Percentiles rank a stretch among this genome's conserved stretches.
These are phyloP conservation scores for Pontederia paniculata DNA, from an alignment of 176 grass and related monocot genomes.

Conservation along the genomic window DNA sequence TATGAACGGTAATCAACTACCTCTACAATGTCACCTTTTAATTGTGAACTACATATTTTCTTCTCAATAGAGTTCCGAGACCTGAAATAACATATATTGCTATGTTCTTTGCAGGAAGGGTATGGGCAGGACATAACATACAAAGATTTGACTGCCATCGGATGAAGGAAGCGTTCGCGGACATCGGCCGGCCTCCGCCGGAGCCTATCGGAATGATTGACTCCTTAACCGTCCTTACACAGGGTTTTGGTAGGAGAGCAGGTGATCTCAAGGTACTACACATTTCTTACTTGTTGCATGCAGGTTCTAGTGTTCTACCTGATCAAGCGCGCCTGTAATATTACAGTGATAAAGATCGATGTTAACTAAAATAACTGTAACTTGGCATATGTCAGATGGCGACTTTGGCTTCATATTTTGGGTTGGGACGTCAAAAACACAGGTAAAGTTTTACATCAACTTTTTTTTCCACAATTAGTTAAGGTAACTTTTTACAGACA, in stretches of 20 bases:
- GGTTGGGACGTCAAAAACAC: slow-evolving; percentile 59
- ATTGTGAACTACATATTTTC: no score
- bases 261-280: slow-evolving; percentile 86
- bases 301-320: no score
- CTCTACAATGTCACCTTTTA: no score
- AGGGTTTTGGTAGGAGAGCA: slow-evolving; percentile 43
- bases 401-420: slow-evolving; percentile 68
- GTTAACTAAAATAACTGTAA: no score
- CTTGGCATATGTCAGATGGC: no score
- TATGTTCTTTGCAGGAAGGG: slow-evolving; percentile 24
- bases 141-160: slow-evolving; percentile 51
- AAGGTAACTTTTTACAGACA: background rate
- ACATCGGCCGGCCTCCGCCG: slow-evolving; percentile 30
- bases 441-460: slow-evolving; percentile 13
- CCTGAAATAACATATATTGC: no score
- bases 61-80: no score
- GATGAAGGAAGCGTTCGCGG: slow-evolving; percentile 59
- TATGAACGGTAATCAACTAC: slow-evolving; percentile 30
- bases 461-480: background rate
- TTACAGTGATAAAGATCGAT: no score
- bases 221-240: slow-evolving; percentile 43
- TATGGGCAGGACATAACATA: slow-evolving; percentile 90
- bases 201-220: slow-evolving; percentile 62
- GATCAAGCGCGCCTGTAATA: no score
- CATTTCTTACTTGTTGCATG: no score